Percentiles rank a stretch among this genome's conserved stretches.
These are phyloP conservation scores for Ophiocordyceps sinensis DNA, from an alignment of 2,329 filamentous ascomycete species.

Conservation along the genomic window DNA sequence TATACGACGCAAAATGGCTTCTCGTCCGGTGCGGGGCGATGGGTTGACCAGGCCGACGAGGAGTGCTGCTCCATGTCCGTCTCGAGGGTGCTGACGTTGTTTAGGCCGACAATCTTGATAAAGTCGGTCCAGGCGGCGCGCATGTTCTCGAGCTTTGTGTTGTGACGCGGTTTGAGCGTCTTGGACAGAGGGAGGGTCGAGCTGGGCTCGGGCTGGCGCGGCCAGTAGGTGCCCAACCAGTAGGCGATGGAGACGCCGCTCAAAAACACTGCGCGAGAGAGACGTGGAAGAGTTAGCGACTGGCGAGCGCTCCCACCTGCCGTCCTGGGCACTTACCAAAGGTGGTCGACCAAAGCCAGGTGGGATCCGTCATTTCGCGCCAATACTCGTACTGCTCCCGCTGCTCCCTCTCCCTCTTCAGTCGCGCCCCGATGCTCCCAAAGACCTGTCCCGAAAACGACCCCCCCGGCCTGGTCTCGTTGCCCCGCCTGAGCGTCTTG, in stretches of 20 bases:
- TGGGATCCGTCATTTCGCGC: constrained; percentile 23
- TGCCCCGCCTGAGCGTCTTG: constrained; percentile 16
- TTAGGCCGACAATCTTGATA: constrained; percentile 45
- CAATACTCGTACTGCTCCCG: constrained; percentile 32
- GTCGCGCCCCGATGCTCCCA: constrained; percentile 39
- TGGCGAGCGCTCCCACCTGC: no score
- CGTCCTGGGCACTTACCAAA: no score
- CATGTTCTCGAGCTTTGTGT: constrained; percentile 46
- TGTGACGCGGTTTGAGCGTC: constrained; percentile 36
- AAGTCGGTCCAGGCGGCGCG: constrained; percentile 60
- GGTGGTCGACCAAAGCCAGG: constrained; percentile 35
- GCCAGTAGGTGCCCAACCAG: constrained; percentile 42
- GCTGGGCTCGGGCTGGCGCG: constrained; percentile 30
- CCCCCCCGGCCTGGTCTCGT: constrained; percentile 22
- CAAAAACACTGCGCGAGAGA: constrained; percentile 30
- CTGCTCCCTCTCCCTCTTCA: constrained; percentile 39
- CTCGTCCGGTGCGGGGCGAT: constrained; percentile 32
- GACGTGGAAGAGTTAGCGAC: constrained; percentile 2
- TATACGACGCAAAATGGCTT: constrained; percentile 59
- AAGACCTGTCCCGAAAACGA: constrained; percentile 46
- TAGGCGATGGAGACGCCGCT: constrained; percentile 38
- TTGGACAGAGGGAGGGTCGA: constrained; percentile 46
- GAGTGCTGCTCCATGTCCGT: constrained; percentile 41
- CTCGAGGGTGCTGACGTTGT: constrained; percentile 47
- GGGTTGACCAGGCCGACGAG: constrained; percentile 48